Evolutionary conservation across 768 basidiomycete genomes (phyloP).

Genomic region (Tubosaeta sp.): DNA sequence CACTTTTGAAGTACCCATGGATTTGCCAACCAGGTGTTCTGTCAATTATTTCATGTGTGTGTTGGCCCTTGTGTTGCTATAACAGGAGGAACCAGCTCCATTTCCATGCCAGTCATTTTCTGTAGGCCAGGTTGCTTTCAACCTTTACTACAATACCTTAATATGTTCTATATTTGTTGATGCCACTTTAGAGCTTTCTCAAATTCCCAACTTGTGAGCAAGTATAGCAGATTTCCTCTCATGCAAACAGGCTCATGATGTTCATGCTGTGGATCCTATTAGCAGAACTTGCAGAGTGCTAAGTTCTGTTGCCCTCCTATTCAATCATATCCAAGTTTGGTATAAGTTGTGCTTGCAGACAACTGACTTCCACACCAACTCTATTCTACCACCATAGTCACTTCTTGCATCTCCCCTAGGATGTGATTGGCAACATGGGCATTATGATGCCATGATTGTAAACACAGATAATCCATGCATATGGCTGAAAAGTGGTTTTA

Average conservation of each 20-base stretch:
- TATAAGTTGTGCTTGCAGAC: background rate
- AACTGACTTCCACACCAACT: background rate
- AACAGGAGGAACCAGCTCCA: background rate
- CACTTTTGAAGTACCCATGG: no score
- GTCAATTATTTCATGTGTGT: background rate
- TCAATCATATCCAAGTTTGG: background rate
- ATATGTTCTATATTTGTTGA: background rate
- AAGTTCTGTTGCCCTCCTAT: background rate
- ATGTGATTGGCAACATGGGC: background rate
- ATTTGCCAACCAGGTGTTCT: background rate
- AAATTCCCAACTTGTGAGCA: background rate
- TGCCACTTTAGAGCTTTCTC: background rate
- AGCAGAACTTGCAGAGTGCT: background rate
- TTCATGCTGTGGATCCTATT: background rate
- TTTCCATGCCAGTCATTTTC: background rate
- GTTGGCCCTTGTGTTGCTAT: no score
- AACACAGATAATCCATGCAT: background rate
- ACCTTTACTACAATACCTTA: background rate
- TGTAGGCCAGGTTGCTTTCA: background rate
- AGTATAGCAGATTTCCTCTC: background rate
- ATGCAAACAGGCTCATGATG: background rate
- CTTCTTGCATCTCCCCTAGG: background rate
- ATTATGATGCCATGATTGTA: background rate
- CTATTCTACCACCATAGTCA: background rate
- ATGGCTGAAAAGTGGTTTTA: background rate